Percentiles rank a stretch among this genome's conserved stretches.
Evolutionary conservation across 768 basidiomycete species (phyloP).

Genomic region (Mycena floridula): DNA sequence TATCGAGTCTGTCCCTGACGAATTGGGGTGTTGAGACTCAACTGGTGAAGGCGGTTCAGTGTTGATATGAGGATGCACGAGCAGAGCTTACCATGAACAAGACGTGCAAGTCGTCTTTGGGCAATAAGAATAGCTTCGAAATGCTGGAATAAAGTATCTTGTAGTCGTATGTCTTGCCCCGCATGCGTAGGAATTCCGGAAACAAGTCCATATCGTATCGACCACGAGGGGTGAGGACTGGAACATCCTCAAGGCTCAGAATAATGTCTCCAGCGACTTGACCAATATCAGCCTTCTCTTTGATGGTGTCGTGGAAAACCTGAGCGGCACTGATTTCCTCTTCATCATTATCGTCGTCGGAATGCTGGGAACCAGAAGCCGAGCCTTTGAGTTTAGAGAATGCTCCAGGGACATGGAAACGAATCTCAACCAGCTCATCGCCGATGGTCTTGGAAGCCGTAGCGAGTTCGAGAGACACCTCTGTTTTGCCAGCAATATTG

Average conservation of each 20-base stretch:
- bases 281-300: constrained; percentile 93
- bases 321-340: constrained; percentile 90
- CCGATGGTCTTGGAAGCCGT: constrained; percentile 37
- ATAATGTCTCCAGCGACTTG: constrained; percentile 89
- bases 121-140: constrained; percentile 83
- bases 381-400: constrained; percentile 57
- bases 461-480: constrained; percentile 97
- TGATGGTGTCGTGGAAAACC: constrained; percentile 93
- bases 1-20: constrained; percentile 97
- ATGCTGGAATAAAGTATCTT: constrained; percentile 90
- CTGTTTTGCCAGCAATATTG: constrained; percentile 94
- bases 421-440: constrained; percentile 94
- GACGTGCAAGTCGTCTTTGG: constrained; percentile 94
- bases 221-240: constrained; percentile 92
- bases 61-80: background rate
- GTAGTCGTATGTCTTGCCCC: constrained; percentile 99
- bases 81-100: constrained; percentile 78
- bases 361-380: constrained; percentile 69
- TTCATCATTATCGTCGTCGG: constrained; percentile 56
- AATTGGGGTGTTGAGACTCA: constrained; percentile 89
- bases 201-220: constrained; percentile 99
- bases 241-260: constrained; percentile 90
- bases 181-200: constrained; percentile 85
- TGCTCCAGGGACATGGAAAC: constrained; percentile 90
- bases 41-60: constrained; percentile 34